Conservation (phyloP, 2,329 filamentous ascomycete species). For the Cladosporium cucumerinum region DNA sequence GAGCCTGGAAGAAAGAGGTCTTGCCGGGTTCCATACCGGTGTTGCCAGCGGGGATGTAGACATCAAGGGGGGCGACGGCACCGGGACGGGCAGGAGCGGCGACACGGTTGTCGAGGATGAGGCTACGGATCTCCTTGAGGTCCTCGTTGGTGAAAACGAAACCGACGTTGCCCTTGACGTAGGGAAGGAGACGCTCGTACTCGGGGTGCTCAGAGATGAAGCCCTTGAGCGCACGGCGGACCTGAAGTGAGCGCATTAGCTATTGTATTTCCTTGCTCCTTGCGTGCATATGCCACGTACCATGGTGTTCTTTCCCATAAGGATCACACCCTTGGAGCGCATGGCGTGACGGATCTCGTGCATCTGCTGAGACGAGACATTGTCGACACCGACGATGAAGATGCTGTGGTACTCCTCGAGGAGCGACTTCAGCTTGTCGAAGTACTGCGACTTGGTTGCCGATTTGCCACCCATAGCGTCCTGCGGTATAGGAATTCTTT, state of each 20-base stretch:
- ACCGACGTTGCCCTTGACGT: slow-evolving; percentile 95
- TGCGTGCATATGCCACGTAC: slow-evolving; percentile 49
- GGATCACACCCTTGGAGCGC: slow-evolving; percentile 85
- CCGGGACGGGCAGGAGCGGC: slow-evolving; percentile 96
- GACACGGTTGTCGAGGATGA: slow-evolving; percentile 95
- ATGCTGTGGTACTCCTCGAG: slow-evolving; percentile 95
- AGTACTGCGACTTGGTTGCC: slow-evolving; percentile 92
- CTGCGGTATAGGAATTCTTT: slow-evolving; percentile 35
- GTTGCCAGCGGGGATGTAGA: slow-evolving; percentile 96
- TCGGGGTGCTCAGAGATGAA: slow-evolving; percentile 88
- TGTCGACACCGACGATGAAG: slow-evolving; percentile 81
- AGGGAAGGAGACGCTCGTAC: slow-evolving; percentile 95
- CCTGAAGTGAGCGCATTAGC: slow-evolving; percentile 46
- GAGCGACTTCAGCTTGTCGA: slow-evolving; percentile 98
- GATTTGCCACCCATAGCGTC: slow-evolving; percentile 61
- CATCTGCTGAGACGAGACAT: slow-evolving; percentile 99
- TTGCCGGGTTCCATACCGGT: slow-evolving; percentile 99
- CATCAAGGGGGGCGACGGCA: slow-evolving; percentile 88
- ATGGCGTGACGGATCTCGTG: slow-evolving; percentile 97
- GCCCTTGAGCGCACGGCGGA: slow-evolving; percentile 95
- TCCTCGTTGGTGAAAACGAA: slow-evolving; percentile 99
- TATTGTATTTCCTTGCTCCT: slow-evolving; percentile 4
- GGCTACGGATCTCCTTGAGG: slow-evolving; percentile 86
- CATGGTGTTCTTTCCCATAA: slow-evolving; percentile 99
- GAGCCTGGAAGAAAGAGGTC: slow-evolving; percentile 99